Percentiles rank a stretch among this genome's conserved stretches.
Conservation (phyloP, 306 rosid genomes). For the Sphenostylis stenocarpa region DNA sequence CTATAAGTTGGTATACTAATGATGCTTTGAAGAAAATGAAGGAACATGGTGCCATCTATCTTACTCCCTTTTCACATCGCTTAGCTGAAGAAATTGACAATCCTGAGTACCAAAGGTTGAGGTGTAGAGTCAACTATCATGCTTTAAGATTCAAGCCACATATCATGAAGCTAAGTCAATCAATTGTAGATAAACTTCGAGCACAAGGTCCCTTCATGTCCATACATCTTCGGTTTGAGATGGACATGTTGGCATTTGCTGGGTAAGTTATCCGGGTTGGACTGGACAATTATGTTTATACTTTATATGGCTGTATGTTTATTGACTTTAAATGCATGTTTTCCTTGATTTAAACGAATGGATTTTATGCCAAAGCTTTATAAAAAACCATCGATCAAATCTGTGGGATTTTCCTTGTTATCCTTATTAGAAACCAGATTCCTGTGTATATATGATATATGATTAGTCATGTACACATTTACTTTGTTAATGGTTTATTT, state of each 20-base stretch:
- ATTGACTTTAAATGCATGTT: slow-evolving; percentile 1
- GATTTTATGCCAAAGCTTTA: slow-evolving; percentile 13
- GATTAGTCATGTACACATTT: neutral
- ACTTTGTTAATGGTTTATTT: neutral
- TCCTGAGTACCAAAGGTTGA: slow-evolving; percentile 91
- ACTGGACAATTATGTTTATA: slow-evolving; percentile 18
- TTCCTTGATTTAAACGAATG: slow-evolving; percentile 5
- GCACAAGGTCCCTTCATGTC: slow-evolving; percentile 92
- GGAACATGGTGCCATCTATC: slow-evolving; percentile 90
- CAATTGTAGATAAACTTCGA: slow-evolving; percentile 91
- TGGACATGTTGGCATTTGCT: slow-evolving; percentile 99
- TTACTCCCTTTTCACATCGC: slow-evolving; percentile 98
- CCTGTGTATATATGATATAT: neutral
- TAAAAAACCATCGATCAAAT: slow-evolving; percentile 20
- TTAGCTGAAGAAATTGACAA: slow-evolving; percentile 92
- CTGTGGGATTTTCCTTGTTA: neutral
- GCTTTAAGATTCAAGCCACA: slow-evolving; percentile 92
- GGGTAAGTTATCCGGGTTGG: slow-evolving; percentile 59
- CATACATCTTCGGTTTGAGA: slow-evolving; percentile 97
- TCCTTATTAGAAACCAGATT: neutral
- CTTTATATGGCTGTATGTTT: neutral
- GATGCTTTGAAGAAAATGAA: slow-evolving; percentile 86
- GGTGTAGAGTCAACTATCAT: slow-evolving; percentile 97
- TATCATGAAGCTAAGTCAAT: slow-evolving; percentile 84
- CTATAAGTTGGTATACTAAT: slow-evolving; percentile 82